Evolutionary conservation across 2,329 filamentous ascomycete genomes (phyloP), one percentile per base, ranked within the genome.

Genomic region (Microcyclosporella mali): DNA sequence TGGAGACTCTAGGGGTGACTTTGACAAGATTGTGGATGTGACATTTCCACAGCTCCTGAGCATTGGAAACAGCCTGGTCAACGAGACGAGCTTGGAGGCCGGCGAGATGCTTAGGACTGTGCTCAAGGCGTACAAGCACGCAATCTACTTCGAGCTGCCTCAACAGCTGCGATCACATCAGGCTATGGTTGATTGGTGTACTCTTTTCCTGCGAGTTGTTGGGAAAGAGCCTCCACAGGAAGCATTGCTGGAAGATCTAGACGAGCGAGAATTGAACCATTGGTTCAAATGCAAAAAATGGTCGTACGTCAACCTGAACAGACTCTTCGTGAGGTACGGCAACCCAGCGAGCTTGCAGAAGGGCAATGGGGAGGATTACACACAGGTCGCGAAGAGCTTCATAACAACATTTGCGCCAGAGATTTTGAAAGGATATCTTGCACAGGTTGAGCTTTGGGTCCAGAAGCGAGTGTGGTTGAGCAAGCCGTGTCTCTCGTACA

Each of bases 271-370:
- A 67, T 79, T 84, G 58, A 89, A 95, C 63, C 88, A 95, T 66
- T 98, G 92, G 90, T 98, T 90, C 90, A 98, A 97, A 73, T 86
- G 89, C 51, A 97, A 97, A 81, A 98, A 98, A 69, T 97, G 92
- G 92, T 85, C 90, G 11, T 98, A 95, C 67, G 94, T 92, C 60
- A 97, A 97, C 67, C 70, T 98, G 56, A 98, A 98, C 70, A 80
- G 92, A 50, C 78, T 98, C 14, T 98, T 92, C 62, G 89, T 97
- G 58, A 55, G 89, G 67, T 95, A 98, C 60, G 92, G 92, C 47
- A 97, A 94, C 70, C 85, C 86, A 9, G 73, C 80, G 36, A 81
- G 79, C 29, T 73, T 94, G 46, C 79, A 82, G 47, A 84, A 85
- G 60, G 75, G 74, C 52, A 89, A 88, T 61, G 79, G 75, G 43